Evolutionary conservation across 805 yeast species (phyloP), one percentile per base, ranked within the genome.

Genomic region (Sugiyamaella mastotermitis): DNA sequence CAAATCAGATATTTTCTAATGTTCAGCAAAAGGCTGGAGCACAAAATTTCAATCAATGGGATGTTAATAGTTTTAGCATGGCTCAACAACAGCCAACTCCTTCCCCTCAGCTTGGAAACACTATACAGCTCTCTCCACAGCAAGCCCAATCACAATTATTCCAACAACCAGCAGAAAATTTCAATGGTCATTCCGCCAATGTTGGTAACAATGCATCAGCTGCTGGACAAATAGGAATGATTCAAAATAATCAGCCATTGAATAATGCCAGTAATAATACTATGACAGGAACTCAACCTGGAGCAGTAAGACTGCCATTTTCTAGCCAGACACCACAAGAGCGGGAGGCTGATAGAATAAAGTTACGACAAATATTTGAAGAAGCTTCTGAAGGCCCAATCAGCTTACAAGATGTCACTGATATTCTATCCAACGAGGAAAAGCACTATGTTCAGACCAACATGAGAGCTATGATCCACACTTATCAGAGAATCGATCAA

Each of bases 371-470:
- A 40, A 71, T 87, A 30, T 69, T 78, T 41, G 80, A 76, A 23
- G 94, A 83, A 43, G 87, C 82, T 1, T 67, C 82, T 0, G 66
- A 73, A 18, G 75, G 78, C 34, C 81, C 84, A 8, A 72, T 83
- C 26, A 73, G 76, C 29, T 58, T 84, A 41, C 76, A 77, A 39
- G 83, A 57, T 51, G 69, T 82, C 38, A 79, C 92, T 0, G 66
- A 67, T 51, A 61, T 69, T 31, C 64, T 86, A 36, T 61, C 80
- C 1, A 74, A 70, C 19, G 78, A 74, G 21, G 90, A 84, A 48
- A 83, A 81, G 58, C 71, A 66, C 27, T 68, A 74, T 18, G 69
- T 77, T 49, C 67, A 65, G 31, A 69, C 67, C 29, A 65, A 74
- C 21, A 67, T 83, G 22, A 56, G 62, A 22, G 49, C 66, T 14